Evolutionary conservation across 805 yeast species (phyloP).

Genomic region (Priceomyces carsonii): DNA sequence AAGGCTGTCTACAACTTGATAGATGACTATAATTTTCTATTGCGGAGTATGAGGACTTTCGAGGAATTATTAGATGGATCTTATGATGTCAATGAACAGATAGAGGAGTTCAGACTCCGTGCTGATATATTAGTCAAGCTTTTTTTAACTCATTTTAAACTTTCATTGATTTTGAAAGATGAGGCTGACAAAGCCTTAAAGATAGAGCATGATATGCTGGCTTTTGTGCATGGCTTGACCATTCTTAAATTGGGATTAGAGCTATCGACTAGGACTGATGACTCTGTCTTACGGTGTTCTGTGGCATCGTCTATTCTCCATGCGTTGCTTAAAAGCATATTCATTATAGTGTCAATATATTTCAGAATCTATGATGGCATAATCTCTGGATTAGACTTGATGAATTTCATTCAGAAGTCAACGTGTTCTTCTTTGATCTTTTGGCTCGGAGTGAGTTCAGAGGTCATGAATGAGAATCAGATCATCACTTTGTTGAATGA

Average conservation of each 20-base stretch:
- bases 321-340: not conserved
- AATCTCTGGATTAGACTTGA: not conserved
- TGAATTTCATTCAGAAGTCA: not conserved
- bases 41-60: not conserved
- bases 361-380: not conserved
- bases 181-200: not conserved
- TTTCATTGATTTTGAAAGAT: not conserved
- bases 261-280: not conserved
- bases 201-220: not conserved
- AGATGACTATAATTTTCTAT: not conserved
- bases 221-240: not conserved
- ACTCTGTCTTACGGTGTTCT: not conserved
- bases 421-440: not conserved
- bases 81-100: not conserved
- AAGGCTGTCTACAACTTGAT: not conserved
- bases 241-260: not conserved
- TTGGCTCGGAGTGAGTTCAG: not conserved
- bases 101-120: constrained; percentile 1
- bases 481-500: not conserved
- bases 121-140: not conserved
- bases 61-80: not conserved
- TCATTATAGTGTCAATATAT: not conserved
- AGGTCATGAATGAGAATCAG: not conserved
- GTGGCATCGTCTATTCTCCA: not conserved
- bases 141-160: not conserved